These are phyloP conservation scores for Penicillium sp. DNA, from an alignment of 2,329 filamentous ascomycete species.

Conservation along the genomic window DNA sequence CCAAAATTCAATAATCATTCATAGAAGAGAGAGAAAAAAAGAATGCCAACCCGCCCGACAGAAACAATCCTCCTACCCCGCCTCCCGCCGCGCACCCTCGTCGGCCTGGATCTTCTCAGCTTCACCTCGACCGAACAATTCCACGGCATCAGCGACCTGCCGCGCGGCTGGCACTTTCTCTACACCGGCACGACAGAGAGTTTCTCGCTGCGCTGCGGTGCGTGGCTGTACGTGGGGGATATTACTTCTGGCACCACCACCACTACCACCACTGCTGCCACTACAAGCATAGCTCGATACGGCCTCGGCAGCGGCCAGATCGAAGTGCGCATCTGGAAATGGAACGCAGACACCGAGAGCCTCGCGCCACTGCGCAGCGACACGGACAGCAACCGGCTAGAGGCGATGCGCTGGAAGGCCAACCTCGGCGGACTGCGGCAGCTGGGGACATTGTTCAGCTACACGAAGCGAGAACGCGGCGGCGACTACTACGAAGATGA, in stretches of 20 bases:
- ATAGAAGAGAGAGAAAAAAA: neutral
- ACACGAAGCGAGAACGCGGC: slow-evolving; percentile 23
- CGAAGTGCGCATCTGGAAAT: slow-evolving; percentile 54
- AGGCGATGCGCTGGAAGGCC: slow-evolving; percentile 50
- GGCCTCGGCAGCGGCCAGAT: slow-evolving; percentile 22
- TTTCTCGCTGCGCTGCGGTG: slow-evolving; percentile 58
- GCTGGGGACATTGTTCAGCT: slow-evolving; percentile 42
- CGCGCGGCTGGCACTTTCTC: slow-evolving; percentile 57
- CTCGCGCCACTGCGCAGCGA: slow-evolving; percentile 29
- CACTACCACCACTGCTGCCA: neutral
- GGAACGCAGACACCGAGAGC: slow-evolving; percentile 41
- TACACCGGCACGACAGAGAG: slow-evolving; percentile 57
- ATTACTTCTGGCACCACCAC: slow-evolving; percentile 16
- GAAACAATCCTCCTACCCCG: slow-evolving; percentile 42
- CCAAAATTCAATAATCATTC: too few species aligned
- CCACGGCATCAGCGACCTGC: slow-evolving; percentile 57
- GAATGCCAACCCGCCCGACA: slow-evolving; percentile 23
- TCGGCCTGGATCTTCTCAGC: slow-evolving; percentile 54
- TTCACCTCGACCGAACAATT: slow-evolving; percentile 62
- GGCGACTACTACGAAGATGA: slow-evolving; percentile 22
- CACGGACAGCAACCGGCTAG: slow-evolving; percentile 40
- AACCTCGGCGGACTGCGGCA: slow-evolving; percentile 57
- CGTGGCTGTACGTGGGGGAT: slow-evolving; percentile 55
- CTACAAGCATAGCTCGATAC: slow-evolving; percentile 14
- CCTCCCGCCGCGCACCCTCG: slow-evolving; percentile 46